Evolutionary conservation across 768 basidiomycete genomes (phyloP).

Genomic region (Mycena indigotica): DNA sequence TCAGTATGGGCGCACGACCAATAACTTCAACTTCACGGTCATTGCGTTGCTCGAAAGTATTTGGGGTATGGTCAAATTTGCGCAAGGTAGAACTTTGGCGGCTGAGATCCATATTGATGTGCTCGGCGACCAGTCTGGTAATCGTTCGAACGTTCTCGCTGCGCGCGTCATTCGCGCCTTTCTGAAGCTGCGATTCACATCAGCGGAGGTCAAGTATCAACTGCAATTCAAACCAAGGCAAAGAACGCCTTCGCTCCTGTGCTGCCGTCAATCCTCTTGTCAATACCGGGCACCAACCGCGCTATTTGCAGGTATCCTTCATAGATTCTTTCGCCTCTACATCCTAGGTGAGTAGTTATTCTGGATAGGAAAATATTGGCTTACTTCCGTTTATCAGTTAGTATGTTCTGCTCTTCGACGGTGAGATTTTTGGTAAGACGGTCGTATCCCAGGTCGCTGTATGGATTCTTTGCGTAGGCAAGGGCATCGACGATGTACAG

Average conservation of each 20-base stretch:
- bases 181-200: slow-evolving; percentile 19
- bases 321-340: slow-evolving; percentile 8
- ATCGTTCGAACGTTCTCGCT: slow-evolving; percentile 8
- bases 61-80: slow-evolving; percentile 5
- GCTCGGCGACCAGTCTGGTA: background rate
- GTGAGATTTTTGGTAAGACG: background rate
- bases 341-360: no score
- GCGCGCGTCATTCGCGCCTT: slow-evolving; percentile 19
- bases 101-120: slow-evolving; percentile 1
- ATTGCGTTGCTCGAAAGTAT: background rate
- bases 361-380: no score
- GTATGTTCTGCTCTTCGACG: background rate
- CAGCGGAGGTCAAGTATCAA: no score
- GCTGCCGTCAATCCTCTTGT: background rate
- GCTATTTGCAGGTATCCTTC: background rate
- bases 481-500: background rate
- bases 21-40: background rate
- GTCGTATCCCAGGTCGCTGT: background rate
- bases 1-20: slow-evolving; percentile 1
- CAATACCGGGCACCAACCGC: slow-evolving; percentile 1
- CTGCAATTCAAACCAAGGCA: background rate
- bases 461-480: background rate
- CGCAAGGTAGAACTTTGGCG: background rate
- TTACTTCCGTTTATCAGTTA: slow-evolving; percentile 9
- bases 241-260: background rate